phyloP scores from a whole-genome alignment of 352 stramenopile genomes.

The Pilasporangium apinafurcum region DNA sequence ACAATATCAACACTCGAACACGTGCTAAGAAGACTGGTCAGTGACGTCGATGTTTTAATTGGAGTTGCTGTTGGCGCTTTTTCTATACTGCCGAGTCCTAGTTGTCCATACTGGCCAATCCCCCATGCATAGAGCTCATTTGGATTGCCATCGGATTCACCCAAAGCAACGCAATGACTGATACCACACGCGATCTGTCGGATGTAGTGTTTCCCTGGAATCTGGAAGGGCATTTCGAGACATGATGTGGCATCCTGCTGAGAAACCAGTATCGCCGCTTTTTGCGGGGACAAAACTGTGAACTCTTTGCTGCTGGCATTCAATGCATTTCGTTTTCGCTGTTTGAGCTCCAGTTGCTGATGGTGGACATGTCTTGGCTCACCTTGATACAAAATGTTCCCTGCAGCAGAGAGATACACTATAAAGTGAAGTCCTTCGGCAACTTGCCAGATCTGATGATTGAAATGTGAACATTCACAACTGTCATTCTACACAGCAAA shows the following conservation, averaged over 20 bases:
- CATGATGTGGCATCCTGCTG: slow-evolving; percentile 1
- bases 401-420: slow-evolving; percentile 9
- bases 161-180: slow-evolving; percentile 30
- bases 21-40: no score
- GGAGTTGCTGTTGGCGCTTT: slow-evolving; percentile 10
- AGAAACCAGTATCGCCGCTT: slow-evolving; percentile 5
- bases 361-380: no score
- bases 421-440: slow-evolving; percentile 9
- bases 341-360: slow-evolving; percentile 1
- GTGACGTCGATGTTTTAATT: slow-evolving; percentile 3
- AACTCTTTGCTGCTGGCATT: slow-evolving; percentile 9
- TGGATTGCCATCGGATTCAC: not conserved
- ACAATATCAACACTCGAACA: not conserved
- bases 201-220: slow-evolving; percentile 9
- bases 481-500: no score
- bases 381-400: slow-evolving; percentile 11
- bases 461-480: no score
- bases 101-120: slow-evolving; percentile 30
- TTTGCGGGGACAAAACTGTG: slow-evolving; percentile 9
- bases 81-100: slow-evolving; percentile 25
- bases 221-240: not conserved
- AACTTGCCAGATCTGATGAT: slow-evolving; percentile 12
- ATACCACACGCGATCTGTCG: slow-evolving; percentile 27
- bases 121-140: slow-evolving; percentile 24
- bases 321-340: slow-evolving; percentile 7